A percentile compares a stretch with the other conserved stretches of the same genome.
phyloP scores from a whole-genome alignment of 176 grass and related monocot genomes.

The Thinopyrum elongatum region DNA sequence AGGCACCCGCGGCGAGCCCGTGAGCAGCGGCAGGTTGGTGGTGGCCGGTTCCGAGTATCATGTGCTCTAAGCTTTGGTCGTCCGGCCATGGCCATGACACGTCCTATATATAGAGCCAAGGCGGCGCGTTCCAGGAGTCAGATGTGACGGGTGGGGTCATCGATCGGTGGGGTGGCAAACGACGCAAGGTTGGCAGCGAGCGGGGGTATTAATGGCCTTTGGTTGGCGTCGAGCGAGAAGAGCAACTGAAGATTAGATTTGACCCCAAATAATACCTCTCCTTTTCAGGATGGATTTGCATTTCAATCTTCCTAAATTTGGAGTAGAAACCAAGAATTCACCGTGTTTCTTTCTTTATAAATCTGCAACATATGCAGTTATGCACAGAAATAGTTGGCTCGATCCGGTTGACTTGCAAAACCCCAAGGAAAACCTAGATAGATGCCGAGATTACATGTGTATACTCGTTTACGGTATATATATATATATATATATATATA shows the following conservation, averaged over 20 bases:
- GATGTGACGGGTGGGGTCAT: constrained; percentile 8
- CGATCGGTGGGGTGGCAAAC: neutral
- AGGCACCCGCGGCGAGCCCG: no score
- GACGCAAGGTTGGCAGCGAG: no score
- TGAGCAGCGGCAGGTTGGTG: neutral
- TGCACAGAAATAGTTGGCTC: no score
- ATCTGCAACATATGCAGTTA: no score
- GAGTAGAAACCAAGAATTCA: neutral
- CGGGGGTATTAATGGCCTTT: no score
- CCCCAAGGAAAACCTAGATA: no score
- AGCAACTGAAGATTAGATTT: neutral
- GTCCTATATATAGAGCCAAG: constrained; percentile 5
- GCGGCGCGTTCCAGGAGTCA: neutral
- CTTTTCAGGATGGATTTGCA: neutral
- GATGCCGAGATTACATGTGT: no score
- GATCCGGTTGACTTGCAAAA: no score
- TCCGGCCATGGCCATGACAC: constrained; percentile 70
- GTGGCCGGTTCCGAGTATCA: constrained; percentile 23
- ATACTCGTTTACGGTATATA: neutral
- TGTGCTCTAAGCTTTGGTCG: constrained; percentile 33
- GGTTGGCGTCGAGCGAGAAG: no score
- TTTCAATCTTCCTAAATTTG: neutral
- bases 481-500: no score
- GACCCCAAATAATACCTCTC: neutral
- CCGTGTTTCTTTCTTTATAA: no score